phyloP scores from a whole-genome alignment of 106 monocot genomes.

The Alisma plantagoaquatica region DNA sequence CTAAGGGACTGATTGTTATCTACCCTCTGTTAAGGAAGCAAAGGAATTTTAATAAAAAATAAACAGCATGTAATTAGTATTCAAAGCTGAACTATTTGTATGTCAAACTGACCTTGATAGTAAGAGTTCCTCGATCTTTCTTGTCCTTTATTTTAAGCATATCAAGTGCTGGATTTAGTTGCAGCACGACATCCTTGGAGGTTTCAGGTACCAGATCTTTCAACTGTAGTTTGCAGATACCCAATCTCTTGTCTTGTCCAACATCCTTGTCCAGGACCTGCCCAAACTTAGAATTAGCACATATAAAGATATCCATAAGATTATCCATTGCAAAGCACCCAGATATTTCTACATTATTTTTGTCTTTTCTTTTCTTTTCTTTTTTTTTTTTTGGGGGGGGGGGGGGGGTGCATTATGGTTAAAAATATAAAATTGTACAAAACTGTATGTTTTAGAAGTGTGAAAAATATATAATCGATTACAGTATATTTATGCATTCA shows the following conservation, averaged over 20 bases:
- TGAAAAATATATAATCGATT: no score
- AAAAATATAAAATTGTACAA: no score
- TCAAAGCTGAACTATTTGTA: no score
- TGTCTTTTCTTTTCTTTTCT: no score
- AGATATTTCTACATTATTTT: no score
- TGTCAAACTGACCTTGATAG: slow-evolving; percentile 75
- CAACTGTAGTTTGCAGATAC: slow-evolving; percentile 60
- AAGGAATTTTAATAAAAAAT: not conserved
- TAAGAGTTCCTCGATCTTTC: slow-evolving; percentile 86
- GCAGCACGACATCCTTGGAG: slow-evolving; percentile 54
- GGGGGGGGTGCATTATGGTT: no score
- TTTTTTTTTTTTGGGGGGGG: no score
- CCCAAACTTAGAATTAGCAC: no score
- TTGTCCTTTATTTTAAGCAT: slow-evolving; percentile 83
- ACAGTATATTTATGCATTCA: no score
- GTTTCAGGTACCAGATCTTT: slow-evolving; percentile 63
- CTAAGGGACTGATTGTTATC: not conserved
- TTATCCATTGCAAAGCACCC: no score
- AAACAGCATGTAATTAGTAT: not conserved
- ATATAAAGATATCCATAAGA: no score
- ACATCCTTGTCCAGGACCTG: slow-evolving; percentile 95
- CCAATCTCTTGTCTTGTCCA: slow-evolving; percentile 67
- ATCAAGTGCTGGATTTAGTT: slow-evolving; percentile 65
- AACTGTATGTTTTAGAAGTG: no score
- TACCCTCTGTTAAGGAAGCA: not conserved